Evolutionary conservation across 148 eudicot species (phyloP).

Genomic region (Chenopodium suecicum): DNA sequence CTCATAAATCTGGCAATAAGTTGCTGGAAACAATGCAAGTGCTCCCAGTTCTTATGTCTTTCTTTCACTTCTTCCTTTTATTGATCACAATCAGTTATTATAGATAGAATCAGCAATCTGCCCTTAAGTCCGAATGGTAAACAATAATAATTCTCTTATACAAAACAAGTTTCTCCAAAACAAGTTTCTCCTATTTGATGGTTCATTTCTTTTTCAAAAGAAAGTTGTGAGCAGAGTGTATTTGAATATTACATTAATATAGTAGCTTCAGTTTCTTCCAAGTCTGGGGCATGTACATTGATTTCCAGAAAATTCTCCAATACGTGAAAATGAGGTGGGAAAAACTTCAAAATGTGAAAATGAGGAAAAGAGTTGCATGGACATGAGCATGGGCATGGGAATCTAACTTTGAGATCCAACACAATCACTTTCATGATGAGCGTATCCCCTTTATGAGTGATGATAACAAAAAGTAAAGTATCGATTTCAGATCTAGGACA

Average conservation of each 20-base stretch:
- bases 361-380: not conserved
- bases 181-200: not conserved
- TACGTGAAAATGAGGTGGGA: not conserved
- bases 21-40: not conserved
- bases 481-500: too few relatives aligned
- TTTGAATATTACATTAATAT: not conserved
- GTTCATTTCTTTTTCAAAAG: not conserved
- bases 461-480: too few relatives aligned
- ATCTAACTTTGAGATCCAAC: too few relatives aligned
- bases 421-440: too few relatives aligned
- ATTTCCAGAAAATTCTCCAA: not conserved
- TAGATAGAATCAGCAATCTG: not conserved
- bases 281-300: not conserved
- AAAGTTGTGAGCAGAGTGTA: not conserved
- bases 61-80: not conserved
- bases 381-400: too few relatives aligned
- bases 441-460: too few relatives aligned
- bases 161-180: not conserved
- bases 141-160: not conserved
- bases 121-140: not conserved
- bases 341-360: too few relatives aligned
- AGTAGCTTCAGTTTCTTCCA: not conserved
- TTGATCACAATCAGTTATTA: not conserved
- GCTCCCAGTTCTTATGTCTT: not conserved
- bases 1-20: not conserved